phyloP scores from a whole-genome alignment of 116 monocot genomes.

The Cymodocea nodosa region DNA sequence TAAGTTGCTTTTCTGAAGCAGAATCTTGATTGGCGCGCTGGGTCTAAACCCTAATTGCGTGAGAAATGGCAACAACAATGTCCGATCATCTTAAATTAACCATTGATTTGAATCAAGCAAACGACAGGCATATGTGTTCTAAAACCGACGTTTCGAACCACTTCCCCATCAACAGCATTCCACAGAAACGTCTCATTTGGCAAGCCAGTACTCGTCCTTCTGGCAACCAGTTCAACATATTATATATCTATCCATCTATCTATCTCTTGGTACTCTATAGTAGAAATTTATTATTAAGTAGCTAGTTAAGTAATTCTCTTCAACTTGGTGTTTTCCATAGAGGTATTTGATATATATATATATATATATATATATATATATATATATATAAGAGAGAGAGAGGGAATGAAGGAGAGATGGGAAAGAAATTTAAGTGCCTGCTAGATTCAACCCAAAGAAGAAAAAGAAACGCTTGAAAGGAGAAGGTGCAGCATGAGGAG shows the following conservation, averaged over 20 bases:
- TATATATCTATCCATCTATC: too few relatives aligned
- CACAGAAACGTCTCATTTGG: background rate
- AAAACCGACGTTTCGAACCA: background rate
- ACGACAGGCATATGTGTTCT: background rate
- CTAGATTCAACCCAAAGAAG: background rate
- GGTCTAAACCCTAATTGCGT: background rate
- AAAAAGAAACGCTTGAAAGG: background rate
- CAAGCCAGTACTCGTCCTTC: background rate
- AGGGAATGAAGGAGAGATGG: too few relatives aligned
- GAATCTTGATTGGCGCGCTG: too few relatives aligned
- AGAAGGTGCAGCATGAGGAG: background rate
- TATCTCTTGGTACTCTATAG: too few relatives aligned
- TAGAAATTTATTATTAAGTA: too few relatives aligned
- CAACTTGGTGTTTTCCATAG: too few relatives aligned
- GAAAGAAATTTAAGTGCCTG: background rate
- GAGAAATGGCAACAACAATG: background rate
- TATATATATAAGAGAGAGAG: too few relatives aligned
- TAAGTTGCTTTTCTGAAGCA: too few relatives aligned
- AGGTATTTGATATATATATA: too few relatives aligned
- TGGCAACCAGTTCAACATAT: constrained; percentile 3
- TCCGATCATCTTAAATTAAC: background rate
- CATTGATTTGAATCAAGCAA: background rate
- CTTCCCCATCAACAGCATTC: background rate
- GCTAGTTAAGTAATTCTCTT: too few relatives aligned
- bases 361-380: too few relatives aligned